phyloP scores from a whole-genome alignment of 305 asterid species.

The Solanum aculeatissimum region DNA sequence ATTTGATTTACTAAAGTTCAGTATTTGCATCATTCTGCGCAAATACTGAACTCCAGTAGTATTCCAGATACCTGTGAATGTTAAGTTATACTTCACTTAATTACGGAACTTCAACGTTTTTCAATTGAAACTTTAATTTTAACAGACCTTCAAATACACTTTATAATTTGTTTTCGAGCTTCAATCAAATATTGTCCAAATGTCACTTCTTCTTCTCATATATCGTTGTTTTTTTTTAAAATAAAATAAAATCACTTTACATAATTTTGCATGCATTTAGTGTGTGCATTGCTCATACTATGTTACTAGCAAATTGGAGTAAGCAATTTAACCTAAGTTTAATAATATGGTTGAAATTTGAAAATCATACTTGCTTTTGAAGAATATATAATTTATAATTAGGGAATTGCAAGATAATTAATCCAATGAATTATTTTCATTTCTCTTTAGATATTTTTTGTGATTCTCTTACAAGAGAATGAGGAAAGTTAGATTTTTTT shows the following conservation, averaged over 20 bases:
- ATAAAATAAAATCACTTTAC: too few relatives aligned
- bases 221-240: background rate
- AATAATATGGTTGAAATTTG: background rate
- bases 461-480: background rate
- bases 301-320: background rate
- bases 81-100: background rate
- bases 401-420: background rate
- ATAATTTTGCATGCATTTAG: background rate
- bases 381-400: background rate
- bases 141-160: background rate
- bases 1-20: background rate
- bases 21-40: background rate
- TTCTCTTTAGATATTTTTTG: background rate
- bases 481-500: conserved; percentile 4
- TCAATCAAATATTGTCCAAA: background rate
- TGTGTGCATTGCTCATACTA: background rate
- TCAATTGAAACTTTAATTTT: background rate
- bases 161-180: background rate
- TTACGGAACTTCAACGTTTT: background rate
- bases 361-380: background rate
- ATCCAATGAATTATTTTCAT: background rate
- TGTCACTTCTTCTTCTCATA: too few relatives aligned
- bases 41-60: background rate
- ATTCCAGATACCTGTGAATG: background rate
- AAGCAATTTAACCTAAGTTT: background rate